These are phyloP conservation scores for Erigeron canadensis DNA, from an alignment of 129 eudicot genomes.

Conservation along the genomic window DNA sequence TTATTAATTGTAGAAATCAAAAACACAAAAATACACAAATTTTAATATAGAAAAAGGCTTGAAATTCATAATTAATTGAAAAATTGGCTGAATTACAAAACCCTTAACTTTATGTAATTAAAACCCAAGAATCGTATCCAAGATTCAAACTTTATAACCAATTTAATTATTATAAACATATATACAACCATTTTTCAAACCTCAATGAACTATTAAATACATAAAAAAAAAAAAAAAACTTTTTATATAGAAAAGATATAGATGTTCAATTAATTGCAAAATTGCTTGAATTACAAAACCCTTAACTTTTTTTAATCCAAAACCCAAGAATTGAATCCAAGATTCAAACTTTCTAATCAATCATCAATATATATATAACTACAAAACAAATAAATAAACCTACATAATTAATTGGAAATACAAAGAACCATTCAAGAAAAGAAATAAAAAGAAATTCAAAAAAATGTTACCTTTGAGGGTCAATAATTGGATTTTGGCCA, in stretches of 20 bases:
- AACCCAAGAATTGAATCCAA: not conserved
- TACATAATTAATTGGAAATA: conserved; percentile 12
- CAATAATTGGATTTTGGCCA: conserved; percentile 6
- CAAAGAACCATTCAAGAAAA: conserved; percentile 14
- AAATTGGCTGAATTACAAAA: conserved; percentile 20
- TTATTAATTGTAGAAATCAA: not conserved
- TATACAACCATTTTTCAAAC: not conserved
- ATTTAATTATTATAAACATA: not conserved
- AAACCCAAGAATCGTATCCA: not conserved
- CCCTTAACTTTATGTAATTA: not conserved
- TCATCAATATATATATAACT: not conserved
- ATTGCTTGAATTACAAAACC: not conserved
- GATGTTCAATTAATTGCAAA: not conserved
- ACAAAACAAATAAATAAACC: not conserved
- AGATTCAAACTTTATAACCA: not conserved
- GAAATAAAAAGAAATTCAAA: not conserved
- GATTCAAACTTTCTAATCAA: not conserved
- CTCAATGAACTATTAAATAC: not conserved
- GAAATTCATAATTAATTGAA: not conserved
- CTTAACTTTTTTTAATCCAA: not conserved
- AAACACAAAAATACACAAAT: no score
- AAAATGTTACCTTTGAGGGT: not conserved
- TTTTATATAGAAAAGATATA: not conserved
- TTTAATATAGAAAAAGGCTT: no score
- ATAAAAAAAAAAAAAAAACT: no score